These are phyloP conservation scores for Oleoguttula mirabilis DNA, from an alignment of 495 filamentous ascomycete species.

Conservation along the genomic window DNA sequence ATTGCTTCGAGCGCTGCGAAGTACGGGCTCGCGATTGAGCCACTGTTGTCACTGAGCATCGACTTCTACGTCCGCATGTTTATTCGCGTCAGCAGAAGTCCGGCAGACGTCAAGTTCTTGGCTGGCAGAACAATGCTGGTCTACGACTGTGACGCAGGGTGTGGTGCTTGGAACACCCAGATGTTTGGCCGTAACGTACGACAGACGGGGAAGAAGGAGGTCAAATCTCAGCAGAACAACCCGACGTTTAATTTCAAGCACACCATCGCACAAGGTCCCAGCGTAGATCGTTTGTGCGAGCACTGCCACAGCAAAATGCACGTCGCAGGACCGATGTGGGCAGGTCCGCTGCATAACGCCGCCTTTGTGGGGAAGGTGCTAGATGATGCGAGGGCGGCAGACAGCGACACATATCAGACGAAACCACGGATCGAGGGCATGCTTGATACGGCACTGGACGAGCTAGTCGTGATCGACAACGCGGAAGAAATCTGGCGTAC, in stretches of 20 bases:
- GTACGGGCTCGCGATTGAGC: conserved; percentile 86
- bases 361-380: conserved; percentile 69
- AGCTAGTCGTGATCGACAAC: conserved; percentile 33
- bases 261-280: conserved; percentile 55
- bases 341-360: conserved; percentile 71
- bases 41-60: conserved; percentile 80
- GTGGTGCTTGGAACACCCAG: conserved; percentile 76
- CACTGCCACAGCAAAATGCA: conserved; percentile 79
- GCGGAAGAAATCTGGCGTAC: conserved; percentile 4
- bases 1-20: conserved; percentile 66
- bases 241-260: conserved; percentile 68
- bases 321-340: conserved; percentile 87
- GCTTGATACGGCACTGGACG: conserved; percentile 76
- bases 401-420: conserved; percentile 60
- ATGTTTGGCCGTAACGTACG: conserved; percentile 54
- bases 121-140: conserved; percentile 85
- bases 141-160: conserved; percentile 81
- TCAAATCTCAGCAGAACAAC: conserved; percentile 58
- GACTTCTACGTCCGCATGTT: conserved; percentile 94
- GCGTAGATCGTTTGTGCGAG: conserved; percentile 47
- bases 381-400: conserved; percentile 47
- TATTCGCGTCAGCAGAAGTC: conserved; percentile 64
- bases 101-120: conserved; percentile 75
- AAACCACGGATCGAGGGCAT: conserved; percentile 75
- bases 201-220: conserved; percentile 44